Base-by-base conservation (phyloP, 352 stramenopile genomes). In the Phytophthora niederhauseri region DNA sequence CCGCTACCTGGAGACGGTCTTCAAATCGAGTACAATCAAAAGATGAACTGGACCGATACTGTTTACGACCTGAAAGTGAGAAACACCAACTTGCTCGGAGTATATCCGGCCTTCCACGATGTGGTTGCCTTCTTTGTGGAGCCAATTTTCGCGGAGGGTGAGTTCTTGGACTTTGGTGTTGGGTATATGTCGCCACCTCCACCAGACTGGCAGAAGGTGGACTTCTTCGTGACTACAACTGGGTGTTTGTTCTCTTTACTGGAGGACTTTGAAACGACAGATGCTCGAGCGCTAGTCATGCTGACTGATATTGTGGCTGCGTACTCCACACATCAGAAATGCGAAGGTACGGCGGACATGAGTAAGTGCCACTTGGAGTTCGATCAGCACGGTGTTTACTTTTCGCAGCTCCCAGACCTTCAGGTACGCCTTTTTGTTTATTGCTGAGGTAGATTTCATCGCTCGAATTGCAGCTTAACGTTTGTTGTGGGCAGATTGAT, bases 331-430 rank as follows among this genome's bases (percentile, higher is more conserved):
- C 87, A 76, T 9, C 86, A 95, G 60, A 82, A 81, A 20, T 81
- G 73, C 17, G 66, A 90, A 8, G 75, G 80, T 49, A 54, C 71
- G 19, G 57, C 76, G 8, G 85, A 94, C 63, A 83, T 94, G 73
- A 87, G 68, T 26, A 97, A 97, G 59, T 91, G 87, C 20, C 87
- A 97, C 63, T 75, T 95, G 28, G 84, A 84, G 54, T 80, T 94
- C 56, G 83, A 96, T 43, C 86, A 94, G 28, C 84, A 82, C 43
- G 89, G 89, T 1, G 68, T 96, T 20, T 96, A 93, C 62, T 95
- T 96, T 63, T 95, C 89, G 2, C 85, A 94, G 55, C 76, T 96
- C 26, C 89, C 89, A 57, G 86, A 94, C 61, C 74, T 94, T 8
- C 84, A 95, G 84, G 85, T 92, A 80, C 34, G 52, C 50, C 22